Evolutionary conservation across 805 yeast genomes (phyloP).

Genomic region (Kluyveromyces siamensis): DNA sequence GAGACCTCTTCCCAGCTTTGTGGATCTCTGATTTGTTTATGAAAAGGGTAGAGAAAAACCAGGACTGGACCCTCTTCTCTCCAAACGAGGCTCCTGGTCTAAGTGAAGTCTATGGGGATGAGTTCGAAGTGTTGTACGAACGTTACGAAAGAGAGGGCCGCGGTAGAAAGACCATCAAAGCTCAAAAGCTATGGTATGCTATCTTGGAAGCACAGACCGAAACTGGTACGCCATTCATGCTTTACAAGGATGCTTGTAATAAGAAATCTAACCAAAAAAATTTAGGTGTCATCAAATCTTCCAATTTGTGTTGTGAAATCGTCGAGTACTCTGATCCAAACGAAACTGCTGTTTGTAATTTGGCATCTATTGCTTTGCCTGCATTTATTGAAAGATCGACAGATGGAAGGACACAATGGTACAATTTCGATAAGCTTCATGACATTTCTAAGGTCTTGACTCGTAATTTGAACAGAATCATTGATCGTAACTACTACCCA

Average conservation of each 20-base stretch:
- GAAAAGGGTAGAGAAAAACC: constrained; percentile 74
- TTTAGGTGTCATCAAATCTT: constrained; percentile 84
- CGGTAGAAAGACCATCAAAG: constrained; percentile 58
- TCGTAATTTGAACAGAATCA: constrained; percentile 70
- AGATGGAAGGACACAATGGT: constrained; percentile 38
- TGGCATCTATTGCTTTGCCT: constrained; percentile 87
- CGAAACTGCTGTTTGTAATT: constrained; percentile 92
- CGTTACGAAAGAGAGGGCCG: constrained; percentile 64
- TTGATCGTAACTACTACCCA: constrained; percentile 83
- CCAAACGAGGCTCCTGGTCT: constrained; percentile 86
- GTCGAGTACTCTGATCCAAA: constrained; percentile 87
- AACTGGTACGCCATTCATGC: constrained; percentile 92
- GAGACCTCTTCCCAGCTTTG: constrained; percentile 86
- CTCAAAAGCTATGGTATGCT: constrained; percentile 86
- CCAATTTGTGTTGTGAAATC: constrained; percentile 91
- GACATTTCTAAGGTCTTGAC: constrained; percentile 67
- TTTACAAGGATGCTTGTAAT: constrained; percentile 90
- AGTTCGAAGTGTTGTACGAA: constrained; percentile 63
- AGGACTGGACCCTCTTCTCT: constrained; percentile 83
- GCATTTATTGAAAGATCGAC: constrained; percentile 48
- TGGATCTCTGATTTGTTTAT: constrained; percentile 95
- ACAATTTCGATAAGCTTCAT: constrained; percentile 70
- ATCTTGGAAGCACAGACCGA: constrained; percentile 89
- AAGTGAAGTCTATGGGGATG: constrained; percentile 74
- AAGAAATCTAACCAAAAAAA: constrained; percentile 82